Percentiles rank a stretch among this genome's conserved stretches.
Conservation (phyloP, 2,329 filamentous ascomycete species). For the Calonectria hongkongensis region DNA sequence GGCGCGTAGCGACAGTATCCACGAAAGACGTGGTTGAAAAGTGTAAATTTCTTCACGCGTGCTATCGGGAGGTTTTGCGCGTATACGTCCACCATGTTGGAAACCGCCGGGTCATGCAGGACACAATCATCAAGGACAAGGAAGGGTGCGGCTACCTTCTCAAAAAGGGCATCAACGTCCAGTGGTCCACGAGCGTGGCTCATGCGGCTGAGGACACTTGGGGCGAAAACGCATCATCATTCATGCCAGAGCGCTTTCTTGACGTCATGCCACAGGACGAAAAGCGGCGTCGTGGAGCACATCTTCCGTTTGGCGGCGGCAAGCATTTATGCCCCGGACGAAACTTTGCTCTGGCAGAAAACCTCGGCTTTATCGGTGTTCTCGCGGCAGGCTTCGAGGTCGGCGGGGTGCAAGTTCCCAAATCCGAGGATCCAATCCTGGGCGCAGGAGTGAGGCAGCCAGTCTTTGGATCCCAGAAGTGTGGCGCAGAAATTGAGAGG, state of each 20-base stretch:
- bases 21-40: background rate
- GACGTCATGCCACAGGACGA: conserved; percentile 43
- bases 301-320: conserved; percentile 59
- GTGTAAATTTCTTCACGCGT: conserved; percentile 28
- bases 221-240: conserved; percentile 20
- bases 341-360: conserved; percentile 57
- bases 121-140: conserved; percentile 31
- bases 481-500: background rate
- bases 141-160: conserved; percentile 34
- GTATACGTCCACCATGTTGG: conserved; percentile 23
- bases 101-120: conserved; percentile 28
- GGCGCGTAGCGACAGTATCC: conserved; percentile 12
- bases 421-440: conserved; percentile 19
- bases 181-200: conserved; percentile 26
- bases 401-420: conserved; percentile 43
- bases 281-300: conserved; percentile 49
- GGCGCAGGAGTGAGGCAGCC: conserved; percentile 34
- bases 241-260: conserved; percentile 48
- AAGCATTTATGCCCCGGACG: conserved; percentile 58
- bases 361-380: conserved; percentile 38
- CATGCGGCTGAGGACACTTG: conserved; percentile 23
- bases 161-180: conserved; percentile 33
- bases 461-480: conserved; percentile 6
- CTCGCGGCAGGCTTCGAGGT: conserved; percentile 37
- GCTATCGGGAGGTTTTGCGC: conserved; percentile 32